Conservation (phyloP, 2,329 filamentous ascomycete species). For the Epichloe coenophiala region DNA sequence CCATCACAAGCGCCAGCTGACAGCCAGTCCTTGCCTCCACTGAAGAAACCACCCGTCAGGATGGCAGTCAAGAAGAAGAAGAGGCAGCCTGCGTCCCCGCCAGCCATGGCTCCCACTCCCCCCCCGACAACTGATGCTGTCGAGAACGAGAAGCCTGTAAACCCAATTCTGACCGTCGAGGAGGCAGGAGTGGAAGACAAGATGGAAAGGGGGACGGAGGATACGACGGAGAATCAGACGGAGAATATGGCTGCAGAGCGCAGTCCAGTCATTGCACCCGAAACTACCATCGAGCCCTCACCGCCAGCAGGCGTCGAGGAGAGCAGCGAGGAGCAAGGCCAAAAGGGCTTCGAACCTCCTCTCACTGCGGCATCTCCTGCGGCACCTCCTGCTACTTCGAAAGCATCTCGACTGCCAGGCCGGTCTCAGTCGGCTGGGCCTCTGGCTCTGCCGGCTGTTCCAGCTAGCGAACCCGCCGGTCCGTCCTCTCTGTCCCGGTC, state of each 20-base stretch:
- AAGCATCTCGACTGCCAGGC: conserved; percentile 13
- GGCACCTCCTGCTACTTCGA: not conserved
- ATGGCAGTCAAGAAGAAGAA: conserved; percentile 11
- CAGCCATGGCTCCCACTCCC: conserved; percentile 20
- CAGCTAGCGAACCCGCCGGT: conserved; percentile 37
- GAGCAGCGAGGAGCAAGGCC: not conserved
- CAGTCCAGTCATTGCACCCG: conserved; percentile 6
- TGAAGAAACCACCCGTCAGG: conserved; percentile 10
- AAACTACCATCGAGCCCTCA: not conserved
- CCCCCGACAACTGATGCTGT: conserved; percentile 26
- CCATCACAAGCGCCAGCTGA: conserved; percentile 5
- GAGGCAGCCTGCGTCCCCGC: conserved; percentile 10
- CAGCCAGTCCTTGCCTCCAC: conserved; percentile 12
- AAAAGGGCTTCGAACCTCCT: not conserved
- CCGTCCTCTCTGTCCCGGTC: conserved; percentile 27
- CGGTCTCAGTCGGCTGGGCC: conserved; percentile 26
- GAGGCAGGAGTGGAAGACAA: not conserved
- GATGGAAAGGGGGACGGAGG: not conserved
- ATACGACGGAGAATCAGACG: not conserved
- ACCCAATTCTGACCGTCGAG: conserved; percentile 9
- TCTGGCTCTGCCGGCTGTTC: conserved; percentile 21
- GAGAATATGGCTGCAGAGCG: not conserved
- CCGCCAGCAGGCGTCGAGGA: not conserved
- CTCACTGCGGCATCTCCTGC: not conserved
- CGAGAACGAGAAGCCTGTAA: conserved; percentile 22